Evolutionary conservation across 2,329 filamentous ascomycete genomes (phyloP).

Genomic region (Dothideomycetes sp.): DNA sequence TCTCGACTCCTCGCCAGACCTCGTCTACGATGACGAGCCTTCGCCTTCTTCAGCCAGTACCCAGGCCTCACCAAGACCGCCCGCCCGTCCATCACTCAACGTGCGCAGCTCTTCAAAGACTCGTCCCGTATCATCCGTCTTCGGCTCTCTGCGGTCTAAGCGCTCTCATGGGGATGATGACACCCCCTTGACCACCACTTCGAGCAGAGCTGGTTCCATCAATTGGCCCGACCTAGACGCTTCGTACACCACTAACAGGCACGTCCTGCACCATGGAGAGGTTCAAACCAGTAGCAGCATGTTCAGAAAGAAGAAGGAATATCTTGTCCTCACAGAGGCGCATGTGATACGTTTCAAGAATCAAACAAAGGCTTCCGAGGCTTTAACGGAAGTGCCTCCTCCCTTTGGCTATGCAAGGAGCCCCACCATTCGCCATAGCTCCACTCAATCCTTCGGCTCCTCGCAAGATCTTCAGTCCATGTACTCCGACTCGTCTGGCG

Average conservation of each 20-base stretch:
- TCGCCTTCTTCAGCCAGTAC: conserved; percentile 17
- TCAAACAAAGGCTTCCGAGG: conserved; percentile 55
- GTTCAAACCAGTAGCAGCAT: conserved; percentile 61
- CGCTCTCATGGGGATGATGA: conserved; percentile 46
- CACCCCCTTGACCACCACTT: conserved; percentile 39
- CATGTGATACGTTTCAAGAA: conserved; percentile 61
- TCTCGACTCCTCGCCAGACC: conserved; percentile 19
- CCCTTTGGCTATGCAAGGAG: conserved; percentile 34
- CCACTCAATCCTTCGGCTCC: conserved; percentile 50
- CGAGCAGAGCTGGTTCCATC: conserved; percentile 41
- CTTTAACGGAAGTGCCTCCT: conserved; percentile 40
- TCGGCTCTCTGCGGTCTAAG: conserved; percentile 48
- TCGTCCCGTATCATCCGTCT: conserved; percentile 42
- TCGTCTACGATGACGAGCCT: conserved; percentile 17
- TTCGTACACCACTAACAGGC: conserved; percentile 24
- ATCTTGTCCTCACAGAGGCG: conserved; percentile 60
- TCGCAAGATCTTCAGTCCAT: conserved; percentile 51
- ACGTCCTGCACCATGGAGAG: conserved; percentile 58
- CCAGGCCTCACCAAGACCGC: conserved; percentile 18
- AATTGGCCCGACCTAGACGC: conserved; percentile 31
- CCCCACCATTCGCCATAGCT: conserved; percentile 45
- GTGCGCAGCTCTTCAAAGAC: conserved; percentile 18
- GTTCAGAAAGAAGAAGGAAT: conserved; percentile 65
- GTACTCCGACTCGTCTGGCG: conserved; percentile 39
- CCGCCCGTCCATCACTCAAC: conserved; percentile 22